Percentiles rank a stretch among this genome's conserved stretches.
phyloP scores from a whole-genome alignment of 495 filamentous ascomycete genomes.

The Cudoniella acicularis region DNA sequence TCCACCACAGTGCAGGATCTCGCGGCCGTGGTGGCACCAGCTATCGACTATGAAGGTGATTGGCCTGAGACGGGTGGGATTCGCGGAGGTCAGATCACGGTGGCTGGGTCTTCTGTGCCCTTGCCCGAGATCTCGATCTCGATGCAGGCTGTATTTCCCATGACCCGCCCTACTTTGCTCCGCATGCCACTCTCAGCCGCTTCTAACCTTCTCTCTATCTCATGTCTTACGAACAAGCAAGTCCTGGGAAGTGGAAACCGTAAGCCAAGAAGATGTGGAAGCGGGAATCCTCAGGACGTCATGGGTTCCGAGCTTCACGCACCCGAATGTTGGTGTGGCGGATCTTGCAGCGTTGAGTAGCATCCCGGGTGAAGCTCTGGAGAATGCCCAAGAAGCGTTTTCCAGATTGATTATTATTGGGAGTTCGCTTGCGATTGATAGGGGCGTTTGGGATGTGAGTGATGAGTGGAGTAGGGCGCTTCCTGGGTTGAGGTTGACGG shows the following conservation, averaged over 20 bases:
- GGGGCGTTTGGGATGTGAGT: conserved; percentile 36
- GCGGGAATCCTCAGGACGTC: background rate
- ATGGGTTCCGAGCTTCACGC: background rate
- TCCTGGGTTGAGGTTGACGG: conserved; percentile 45
- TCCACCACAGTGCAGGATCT: conserved; percentile 43
- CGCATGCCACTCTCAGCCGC: too few species aligned
- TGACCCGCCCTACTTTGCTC: too few species aligned
- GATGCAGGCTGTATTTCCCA: too few species aligned
- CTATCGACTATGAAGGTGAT: conserved; percentile 51
- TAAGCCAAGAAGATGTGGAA: background rate
- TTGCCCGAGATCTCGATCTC: too few species aligned
- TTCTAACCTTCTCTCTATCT: too few species aligned
- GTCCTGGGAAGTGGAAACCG: background rate
- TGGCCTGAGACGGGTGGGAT: conserved; percentile 54
- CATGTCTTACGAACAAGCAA: background rate
- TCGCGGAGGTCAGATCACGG: conserved; percentile 36
- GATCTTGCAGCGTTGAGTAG: background rate
- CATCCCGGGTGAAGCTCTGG: background rate
- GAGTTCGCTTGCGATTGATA: conserved; percentile 34
- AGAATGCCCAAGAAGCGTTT: conserved; percentile 42
- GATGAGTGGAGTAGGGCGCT: conserved; percentile 50
- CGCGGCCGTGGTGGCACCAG: conserved; percentile 38
- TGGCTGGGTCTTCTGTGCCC: conserved; percentile 28
- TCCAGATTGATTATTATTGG: conserved; percentile 28
- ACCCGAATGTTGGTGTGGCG: background rate